phyloP scores from a whole-genome alignment of 257 asterid genomes.

The Solanum pimpinellifolium region DNA sequence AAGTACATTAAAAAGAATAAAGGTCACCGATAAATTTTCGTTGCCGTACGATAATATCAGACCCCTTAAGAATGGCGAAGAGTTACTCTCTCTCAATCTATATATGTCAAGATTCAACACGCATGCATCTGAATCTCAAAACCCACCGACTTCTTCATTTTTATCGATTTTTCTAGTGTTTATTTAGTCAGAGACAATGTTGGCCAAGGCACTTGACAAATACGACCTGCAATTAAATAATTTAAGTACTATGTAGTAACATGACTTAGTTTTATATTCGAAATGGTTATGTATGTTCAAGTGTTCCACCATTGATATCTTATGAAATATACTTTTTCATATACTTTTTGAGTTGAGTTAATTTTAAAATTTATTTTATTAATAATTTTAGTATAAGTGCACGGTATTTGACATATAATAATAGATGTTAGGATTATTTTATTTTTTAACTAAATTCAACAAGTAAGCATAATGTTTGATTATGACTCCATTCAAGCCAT shows the following conservation, averaged over 20 bases:
- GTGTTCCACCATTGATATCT: background rate
- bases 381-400: background rate
- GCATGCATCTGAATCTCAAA: background rate
- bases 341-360: background rate
- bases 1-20: background rate
- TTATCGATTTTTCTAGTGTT: background rate
- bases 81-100: background rate
- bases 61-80: background rate
- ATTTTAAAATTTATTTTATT: background rate
- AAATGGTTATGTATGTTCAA: background rate
- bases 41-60: background rate
- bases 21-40: background rate
- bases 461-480: too few relatives aligned
- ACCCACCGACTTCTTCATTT: background rate
- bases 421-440: too few relatives aligned
- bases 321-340: background rate
- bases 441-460: too few relatives aligned
- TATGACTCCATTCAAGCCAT: too few relatives aligned
- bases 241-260: background rate
- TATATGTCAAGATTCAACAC: background rate
- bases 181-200: background rate
- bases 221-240: background rate
- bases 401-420: too few relatives aligned
- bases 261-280: background rate
- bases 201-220: background rate